A percentile compares a stretch with the other conserved stretches of the same genome.
phyloP scores from a whole-genome alignment of 306 rosid species.

The Corylus heterophylla region DNA sequence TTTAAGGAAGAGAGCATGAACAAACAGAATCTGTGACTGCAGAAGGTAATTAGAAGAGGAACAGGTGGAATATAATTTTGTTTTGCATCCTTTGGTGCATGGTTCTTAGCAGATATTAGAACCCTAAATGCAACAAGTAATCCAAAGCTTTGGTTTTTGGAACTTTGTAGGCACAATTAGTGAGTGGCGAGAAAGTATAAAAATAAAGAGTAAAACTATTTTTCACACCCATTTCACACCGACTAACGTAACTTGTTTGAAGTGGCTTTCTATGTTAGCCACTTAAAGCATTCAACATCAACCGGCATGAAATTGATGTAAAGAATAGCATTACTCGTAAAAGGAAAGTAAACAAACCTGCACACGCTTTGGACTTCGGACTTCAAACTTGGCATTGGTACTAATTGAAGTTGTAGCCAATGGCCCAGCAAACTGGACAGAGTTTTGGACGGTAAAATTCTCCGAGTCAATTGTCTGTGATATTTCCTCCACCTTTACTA shows the following conservation, averaged over 20 bases:
- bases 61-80: not conserved
- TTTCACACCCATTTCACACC: too few species aligned
- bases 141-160: not conserved
- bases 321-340: too few species aligned
- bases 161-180: not conserved
- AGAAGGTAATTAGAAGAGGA: not conserved
- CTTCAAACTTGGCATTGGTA: slow-evolving; percentile 79
- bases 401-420: slow-evolving; percentile 82
- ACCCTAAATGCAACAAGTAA: not conserved
- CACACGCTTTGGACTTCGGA: slow-evolving; percentile 86
- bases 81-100: not conserved
- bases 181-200: not conserved
- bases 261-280: too few species aligned
- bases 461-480: slow-evolving; percentile 82
- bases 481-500: slow-evolving; percentile 82
- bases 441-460: slow-evolving; percentile 70
- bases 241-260: too few species aligned
- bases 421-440: slow-evolving; percentile 78
- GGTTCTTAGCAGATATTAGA: not conserved
- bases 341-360: slow-evolving; percentile 45
- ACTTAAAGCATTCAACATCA: too few species aligned
- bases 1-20: not conserved
- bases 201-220: not conserved
- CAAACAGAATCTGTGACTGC: not conserved
- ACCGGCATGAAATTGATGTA: too few species aligned